phyloP scores from a whole-genome alignment of 179 eudicot genomes.

The Silene coronaria region DNA sequence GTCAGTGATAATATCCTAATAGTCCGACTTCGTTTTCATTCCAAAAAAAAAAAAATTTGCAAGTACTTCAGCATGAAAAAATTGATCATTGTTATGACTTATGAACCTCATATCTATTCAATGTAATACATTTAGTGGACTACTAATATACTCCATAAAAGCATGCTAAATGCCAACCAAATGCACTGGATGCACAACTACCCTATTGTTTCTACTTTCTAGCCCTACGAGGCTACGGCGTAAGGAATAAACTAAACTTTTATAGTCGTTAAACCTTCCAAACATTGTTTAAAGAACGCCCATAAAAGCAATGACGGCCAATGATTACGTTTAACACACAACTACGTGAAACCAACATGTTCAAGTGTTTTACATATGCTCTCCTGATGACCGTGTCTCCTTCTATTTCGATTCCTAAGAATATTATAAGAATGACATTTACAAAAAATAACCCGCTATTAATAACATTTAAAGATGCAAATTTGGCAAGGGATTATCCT shows the following conservation, averaged over 20 bases:
- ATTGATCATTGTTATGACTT: background rate
- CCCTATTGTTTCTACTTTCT: conserved; percentile 9
- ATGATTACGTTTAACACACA: background rate
- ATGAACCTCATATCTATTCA: background rate
- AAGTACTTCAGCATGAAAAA: background rate
- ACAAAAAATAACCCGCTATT: too few species aligned
- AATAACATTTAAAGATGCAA: too few species aligned
- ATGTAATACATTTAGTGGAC: too few species aligned
- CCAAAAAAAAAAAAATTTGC: background rate
- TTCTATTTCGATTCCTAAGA: background rate
- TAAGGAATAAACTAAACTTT: conserved; percentile 10
- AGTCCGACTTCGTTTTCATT: background rate
- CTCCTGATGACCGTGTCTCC: background rate
- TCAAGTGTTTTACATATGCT: too few species aligned
- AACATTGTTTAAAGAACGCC: background rate
- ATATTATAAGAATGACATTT: background rate
- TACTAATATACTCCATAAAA: background rate
- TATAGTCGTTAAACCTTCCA: background rate
- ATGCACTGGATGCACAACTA: conserved; percentile 18
- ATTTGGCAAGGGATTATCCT: too few species aligned
- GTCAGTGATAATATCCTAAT: background rate
- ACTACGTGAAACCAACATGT: background rate
- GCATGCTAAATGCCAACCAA: background rate
- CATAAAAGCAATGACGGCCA: conserved; percentile 6
- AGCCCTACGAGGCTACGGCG: background rate